Percentiles rank a stretch among this genome's conserved stretches.
Evolutionary conservation across 2,329 filamentous ascomycete species (phyloP).

Genomic region (Leptosphaerulina australis): DNA sequence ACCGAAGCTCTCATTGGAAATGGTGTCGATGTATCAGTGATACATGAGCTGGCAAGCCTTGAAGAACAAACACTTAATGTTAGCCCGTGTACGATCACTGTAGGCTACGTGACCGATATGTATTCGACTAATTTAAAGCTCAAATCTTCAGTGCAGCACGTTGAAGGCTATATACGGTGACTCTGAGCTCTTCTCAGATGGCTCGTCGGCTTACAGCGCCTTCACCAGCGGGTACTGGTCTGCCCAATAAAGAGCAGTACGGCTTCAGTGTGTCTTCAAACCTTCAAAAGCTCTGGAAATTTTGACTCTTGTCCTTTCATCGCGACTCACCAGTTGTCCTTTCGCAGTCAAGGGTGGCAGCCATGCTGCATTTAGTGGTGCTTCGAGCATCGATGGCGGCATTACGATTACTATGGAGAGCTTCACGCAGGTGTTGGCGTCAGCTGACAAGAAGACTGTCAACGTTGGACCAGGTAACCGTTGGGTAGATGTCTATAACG

Average conservation of each 20-base stretch:
- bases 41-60: slow-evolving; percentile 15
- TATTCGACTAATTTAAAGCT: not conserved
- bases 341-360: slow-evolving; percentile 54
- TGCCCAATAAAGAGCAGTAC: slow-evolving; percentile 22
- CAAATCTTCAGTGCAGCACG: slow-evolving; percentile 20
- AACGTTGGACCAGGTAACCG: slow-evolving; percentile 40
- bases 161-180: slow-evolving; percentile 28
- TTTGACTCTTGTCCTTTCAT: slow-evolving; percentile 20
- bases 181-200: slow-evolving; percentile 17
- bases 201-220: slow-evolving; percentile 12
- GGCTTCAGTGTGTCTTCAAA: slow-evolving; percentile 33
- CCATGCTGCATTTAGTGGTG: slow-evolving; percentile 47
- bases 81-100: slow-evolving; percentile 20
- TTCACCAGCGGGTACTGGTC: slow-evolving; percentile 32
- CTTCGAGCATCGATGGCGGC: slow-evolving; percentile 50
- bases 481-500: slow-evolving; percentile 41
- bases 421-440: slow-evolving; percentile 35
- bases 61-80: not conserved
- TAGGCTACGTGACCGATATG: slow-evolving; percentile 3
- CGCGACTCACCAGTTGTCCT: slow-evolving; percentile 29
- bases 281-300: slow-evolving; percentile 18
- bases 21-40: slow-evolving; percentile 18
- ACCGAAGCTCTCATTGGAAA: slow-evolving; percentile 21
- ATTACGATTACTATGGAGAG: slow-evolving; percentile 52
- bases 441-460: slow-evolving; percentile 30